These are phyloP conservation scores for Scutellaria baicalensis DNA, from an alignment of 257 asterid species.

Conservation along the genomic window DNA sequence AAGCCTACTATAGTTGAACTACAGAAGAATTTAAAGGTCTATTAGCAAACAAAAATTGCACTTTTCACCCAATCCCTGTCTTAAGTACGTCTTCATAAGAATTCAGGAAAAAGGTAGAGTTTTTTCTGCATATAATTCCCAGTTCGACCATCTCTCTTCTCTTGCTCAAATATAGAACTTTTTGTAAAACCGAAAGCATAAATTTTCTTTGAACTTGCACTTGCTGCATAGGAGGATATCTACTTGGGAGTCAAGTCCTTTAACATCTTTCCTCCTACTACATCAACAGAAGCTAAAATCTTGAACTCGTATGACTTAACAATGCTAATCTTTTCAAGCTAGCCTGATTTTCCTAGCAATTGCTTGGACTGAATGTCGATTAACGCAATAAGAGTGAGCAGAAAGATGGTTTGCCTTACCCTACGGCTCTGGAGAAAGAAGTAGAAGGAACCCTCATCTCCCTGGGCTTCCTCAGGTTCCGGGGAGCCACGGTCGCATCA, in stretches of 20 bases:
- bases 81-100: background rate
- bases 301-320: background rate
- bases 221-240: background rate
- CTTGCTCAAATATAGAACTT: background rate
- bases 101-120: background rate
- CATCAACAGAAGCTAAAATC: background rate
- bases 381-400: background rate
- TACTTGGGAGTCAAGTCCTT: background rate
- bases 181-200: background rate
- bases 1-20: background rate
- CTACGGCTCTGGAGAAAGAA: constrained; percentile 87
- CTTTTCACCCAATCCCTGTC: background rate
- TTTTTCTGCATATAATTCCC: background rate
- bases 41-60: background rate
- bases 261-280: background rate
- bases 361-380: background rate
- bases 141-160: background rate
- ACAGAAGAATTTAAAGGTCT: background rate
- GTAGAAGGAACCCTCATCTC: constrained; percentile 93
- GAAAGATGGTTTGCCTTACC: constrained; percentile 28
- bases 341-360: background rate
- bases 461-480: constrained; percentile 61
- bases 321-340: background rate
- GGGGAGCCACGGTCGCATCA: background rate
- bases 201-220: background rate